Conservation (phyloP, 371 early-diverging fungal species). For the Actinomortierella wolfii region DNA sequence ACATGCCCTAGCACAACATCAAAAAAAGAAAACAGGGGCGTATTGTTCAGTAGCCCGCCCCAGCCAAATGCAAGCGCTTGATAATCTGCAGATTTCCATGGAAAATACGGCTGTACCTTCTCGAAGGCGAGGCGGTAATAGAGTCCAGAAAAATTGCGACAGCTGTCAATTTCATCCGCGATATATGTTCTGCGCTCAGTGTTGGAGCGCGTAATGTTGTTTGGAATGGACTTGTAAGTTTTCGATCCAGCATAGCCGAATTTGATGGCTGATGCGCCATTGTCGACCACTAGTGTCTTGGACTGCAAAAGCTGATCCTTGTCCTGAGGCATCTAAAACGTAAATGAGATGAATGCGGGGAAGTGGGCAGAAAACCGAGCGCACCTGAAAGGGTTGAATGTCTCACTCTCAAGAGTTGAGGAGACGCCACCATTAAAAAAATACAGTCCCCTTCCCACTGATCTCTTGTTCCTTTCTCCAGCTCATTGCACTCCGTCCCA, state of each 20-base stretch:
- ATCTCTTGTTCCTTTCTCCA: too few species aligned
- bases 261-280: constrained; percentile 80
- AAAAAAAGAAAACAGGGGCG: background rate
- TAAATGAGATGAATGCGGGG: too few species aligned
- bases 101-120: constrained; percentile 49
- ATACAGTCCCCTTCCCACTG: too few species aligned
- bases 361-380: too few species aligned
- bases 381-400: too few species aligned
- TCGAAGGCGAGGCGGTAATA: constrained; percentile 83
- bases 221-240: constrained; percentile 59
- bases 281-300: constrained; percentile 66
- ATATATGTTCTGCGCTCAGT: constrained; percentile 63
- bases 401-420: too few species aligned
- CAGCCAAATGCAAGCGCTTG: background rate
- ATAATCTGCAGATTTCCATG: background rate
- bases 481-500: too few species aligned
- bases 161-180: constrained; percentile 71
- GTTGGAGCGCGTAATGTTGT: constrained; percentile 68
- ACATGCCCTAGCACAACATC: constrained; percentile 58
- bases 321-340: too few species aligned
- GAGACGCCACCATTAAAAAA: too few species aligned
- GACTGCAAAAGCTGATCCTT: too few species aligned
- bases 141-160: constrained; percentile 74
- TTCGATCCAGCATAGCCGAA: constrained; percentile 56
- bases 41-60: background rate